Base-by-base conservation (phyloP, 2,329 filamentous ascomycete species). In the Ilyonectria sp. region DNA sequence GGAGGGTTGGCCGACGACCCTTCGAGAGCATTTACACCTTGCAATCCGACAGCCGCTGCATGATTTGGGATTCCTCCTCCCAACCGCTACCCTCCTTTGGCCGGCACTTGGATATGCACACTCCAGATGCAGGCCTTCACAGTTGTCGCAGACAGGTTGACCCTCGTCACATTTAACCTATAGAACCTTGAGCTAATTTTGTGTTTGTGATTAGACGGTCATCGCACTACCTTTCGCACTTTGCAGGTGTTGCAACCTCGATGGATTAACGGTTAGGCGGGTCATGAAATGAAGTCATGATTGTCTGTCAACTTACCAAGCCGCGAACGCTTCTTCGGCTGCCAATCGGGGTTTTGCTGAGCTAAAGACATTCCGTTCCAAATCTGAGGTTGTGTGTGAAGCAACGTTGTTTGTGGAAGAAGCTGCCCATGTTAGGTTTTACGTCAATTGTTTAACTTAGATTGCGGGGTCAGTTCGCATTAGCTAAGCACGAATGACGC, bases 151-250 rank as follows among this genome's bases (percentile, higher is more conserved):
- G 26, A 55, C 61, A 35, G 60, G 49, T 8, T 44, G 63, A 15
- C 70, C 63, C 47, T 72, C 70, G 50, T 72, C 70, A 29, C 70
- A 72, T 64, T 72, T 72, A 37, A 72, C 70, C 65, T 70, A 21
- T 26, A 49, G 23, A 4, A 10, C 11, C 21, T 37, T 8, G 15
- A 60, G 55, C 46, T 2, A 49, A 33, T 23, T 31, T 23, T 5
- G 33, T 69, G 2, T 29, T 13, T 10, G n/a, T n/a, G 13, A n/a
- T 8, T 29, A n/a, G 19, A 13, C n/a, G 17, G 37, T 17, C n/a
- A 15, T 21, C 4, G 3, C 31, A 33, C 10, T n/a, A 60, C 57
- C 35, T 60, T 60, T 33, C 57, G 46, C 7, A 23, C 46, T 21
- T 44, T 44, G 23, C 57, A 60, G 9, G 57, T 60, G n/a, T 43